These are phyloP conservation scores for Salinomyces thailandicus DNA, from an alignment of 2,329 filamentous ascomycete species.

Conservation along the genomic window DNA sequence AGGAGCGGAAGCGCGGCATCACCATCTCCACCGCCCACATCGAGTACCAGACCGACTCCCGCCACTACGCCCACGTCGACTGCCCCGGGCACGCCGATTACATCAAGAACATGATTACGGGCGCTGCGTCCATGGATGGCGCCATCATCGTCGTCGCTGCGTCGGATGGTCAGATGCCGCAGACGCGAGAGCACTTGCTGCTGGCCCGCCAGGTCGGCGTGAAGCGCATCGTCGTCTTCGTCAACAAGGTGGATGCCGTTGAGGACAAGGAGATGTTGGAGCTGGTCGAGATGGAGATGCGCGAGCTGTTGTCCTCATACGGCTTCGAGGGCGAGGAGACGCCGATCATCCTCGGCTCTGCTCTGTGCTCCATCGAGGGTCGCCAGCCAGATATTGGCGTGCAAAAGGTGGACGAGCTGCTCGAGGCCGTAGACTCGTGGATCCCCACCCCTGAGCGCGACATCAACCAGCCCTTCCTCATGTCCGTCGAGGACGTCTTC, in stretches of 20 bases:
- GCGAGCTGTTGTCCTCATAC: constrained; percentile 83
- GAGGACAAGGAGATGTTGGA: constrained; percentile 99
- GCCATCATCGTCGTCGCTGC: constrained; percentile 98
- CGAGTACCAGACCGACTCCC: constrained; percentile 87
- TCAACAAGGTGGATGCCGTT: constrained; percentile 98
- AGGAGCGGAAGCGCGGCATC: constrained; percentile 99
- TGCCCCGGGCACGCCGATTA: constrained; percentile 99
- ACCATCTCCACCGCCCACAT: constrained; percentile 98
- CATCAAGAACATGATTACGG: constrained; percentile 99
- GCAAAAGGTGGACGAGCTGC: constrained; percentile 81
- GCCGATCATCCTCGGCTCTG: constrained; percentile 92
- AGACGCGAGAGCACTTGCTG: constrained; percentile 96
- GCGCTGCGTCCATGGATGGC: constrained; percentile 98
- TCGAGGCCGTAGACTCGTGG: constrained; percentile 84
- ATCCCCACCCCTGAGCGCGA: constrained; percentile 92
- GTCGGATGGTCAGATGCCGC: constrained; percentile 98
- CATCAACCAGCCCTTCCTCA: constrained; percentile 96
- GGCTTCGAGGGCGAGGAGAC: constrained; percentile 98
- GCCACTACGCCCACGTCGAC: constrained; percentile 99
- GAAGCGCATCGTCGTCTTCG: constrained; percentile 95
- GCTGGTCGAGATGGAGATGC: constrained; percentile 99
- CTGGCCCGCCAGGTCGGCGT: constrained; percentile 97
- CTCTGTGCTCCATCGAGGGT: constrained; percentile 83
- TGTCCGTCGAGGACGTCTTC: constrained; percentile 74
- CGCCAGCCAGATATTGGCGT: constrained; percentile 78